Percentiles rank a stretch among this genome's conserved stretches.
phyloP scores from a whole-genome alignment of 2,329 filamentous ascomycete species.

The Xylaria multiplex region DNA sequence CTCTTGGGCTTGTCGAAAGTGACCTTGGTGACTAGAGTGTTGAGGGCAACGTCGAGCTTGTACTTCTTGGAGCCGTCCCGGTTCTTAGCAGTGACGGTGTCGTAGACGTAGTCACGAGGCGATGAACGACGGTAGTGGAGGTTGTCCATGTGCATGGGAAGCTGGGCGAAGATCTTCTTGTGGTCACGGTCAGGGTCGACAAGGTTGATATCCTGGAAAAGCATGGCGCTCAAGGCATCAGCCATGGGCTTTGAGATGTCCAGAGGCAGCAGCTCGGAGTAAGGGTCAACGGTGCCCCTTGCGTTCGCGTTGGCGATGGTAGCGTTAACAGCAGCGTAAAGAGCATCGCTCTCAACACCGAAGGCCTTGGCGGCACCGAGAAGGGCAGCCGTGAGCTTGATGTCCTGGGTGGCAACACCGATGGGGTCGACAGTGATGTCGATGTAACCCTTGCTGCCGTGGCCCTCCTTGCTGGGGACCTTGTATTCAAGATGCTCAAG shows the following conservation, averaged over 20 bases:
- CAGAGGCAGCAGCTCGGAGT: conserved; percentile 37
- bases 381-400: conserved; percentile 37
- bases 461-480: conserved; percentile 52
- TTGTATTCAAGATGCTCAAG: conserved; percentile 44
- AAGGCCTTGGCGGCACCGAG: conserved; percentile 37
- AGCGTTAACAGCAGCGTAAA: conserved; percentile 49
- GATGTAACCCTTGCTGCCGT: conserved; percentile 43
- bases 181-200: conserved; percentile 56
- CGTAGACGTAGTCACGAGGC: conserved; percentile 58
- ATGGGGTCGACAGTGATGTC: conserved; percentile 35
- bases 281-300: conserved; percentile 23
- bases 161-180: conserved; percentile 53
- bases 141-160: conserved; percentile 64
- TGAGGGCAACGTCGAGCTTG: conserved; percentile 64
- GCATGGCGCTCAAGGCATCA: conserved; percentile 41
- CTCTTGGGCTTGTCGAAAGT: conserved; percentile 51
- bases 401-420: conserved; percentile 37
- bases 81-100: conserved; percentile 41
- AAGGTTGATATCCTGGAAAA: conserved; percentile 60
- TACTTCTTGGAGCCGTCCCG: conserved; percentile 63
- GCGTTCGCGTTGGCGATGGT: conserved; percentile 28
- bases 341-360: conserved; percentile 51
- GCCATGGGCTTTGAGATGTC: conserved; percentile 33
- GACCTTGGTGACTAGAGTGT: conserved; percentile 57
- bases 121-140: conserved; percentile 63